Base-by-base conservation (phyloP, 2,329 filamentous ascomycete genomes). In the Nothopassalora personata region DNA sequence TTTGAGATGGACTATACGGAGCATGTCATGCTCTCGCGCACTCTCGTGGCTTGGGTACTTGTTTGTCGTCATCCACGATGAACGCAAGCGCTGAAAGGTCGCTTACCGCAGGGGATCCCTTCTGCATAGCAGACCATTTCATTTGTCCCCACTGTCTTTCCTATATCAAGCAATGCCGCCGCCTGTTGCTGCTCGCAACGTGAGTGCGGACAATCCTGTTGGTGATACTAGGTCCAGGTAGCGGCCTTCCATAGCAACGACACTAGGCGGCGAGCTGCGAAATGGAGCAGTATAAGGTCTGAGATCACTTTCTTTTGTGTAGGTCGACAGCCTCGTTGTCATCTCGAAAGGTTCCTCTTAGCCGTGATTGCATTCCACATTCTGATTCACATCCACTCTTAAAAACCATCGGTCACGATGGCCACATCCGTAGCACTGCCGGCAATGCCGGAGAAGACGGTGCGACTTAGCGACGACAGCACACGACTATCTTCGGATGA, bases 381-480 rank as follows among this genome's bases (percentile, higher is more conserved):
- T 11, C 11, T 49, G 18, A 10, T 18, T 9, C 46, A 27, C 8
- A 28, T 28, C 18, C 5, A 30, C 9, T 49, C 46, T 5, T 19
- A 28, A n/a, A 11, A 9, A 5, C 28, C 19, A 10, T 11, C 19
- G 1, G 7, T 15, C 13, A 50, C 18, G 7, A 56, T 50, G 46
- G 47, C 54, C 43, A 45, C 46, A 18, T 23, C 46, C 18, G 30
- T 31, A 47, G 33, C 54, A 28, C 47, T 51, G 10, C 30, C 47
- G 13, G 36, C 54, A 8, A 56, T 56, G 54, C 54, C 54, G 18
- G 46, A 56, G 23, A 28, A 30, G 8, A 55, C 36, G 5, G 45
- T 56, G 11, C 54, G 54, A 8, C 36, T 19, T 11, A 56, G 54
- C 33, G 54, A 56, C n/a, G 46, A 56, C 15, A 49, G 15, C 19